Conservation (phyloP, 176 grass and related monocot species). For the Avena insularis region DNA sequence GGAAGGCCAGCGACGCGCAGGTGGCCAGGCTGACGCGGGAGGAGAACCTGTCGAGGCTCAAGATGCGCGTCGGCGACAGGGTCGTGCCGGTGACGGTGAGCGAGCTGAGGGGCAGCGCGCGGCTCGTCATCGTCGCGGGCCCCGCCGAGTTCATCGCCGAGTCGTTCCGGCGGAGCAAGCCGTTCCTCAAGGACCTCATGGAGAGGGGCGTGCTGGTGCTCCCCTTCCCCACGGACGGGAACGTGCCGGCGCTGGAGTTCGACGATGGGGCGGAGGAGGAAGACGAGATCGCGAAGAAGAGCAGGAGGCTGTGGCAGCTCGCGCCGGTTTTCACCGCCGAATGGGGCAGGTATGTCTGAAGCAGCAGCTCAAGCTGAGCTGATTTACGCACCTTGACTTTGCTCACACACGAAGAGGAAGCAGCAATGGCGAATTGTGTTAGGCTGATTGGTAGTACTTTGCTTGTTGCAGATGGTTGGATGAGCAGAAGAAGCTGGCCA, state of each 20-base stretch:
- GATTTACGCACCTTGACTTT: background rate
- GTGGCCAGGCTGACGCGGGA: conserved; percentile 82
- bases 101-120: conserved; percentile 75
- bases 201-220: conserved; percentile 84
- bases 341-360: conserved; percentile 66
- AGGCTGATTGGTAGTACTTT: background rate
- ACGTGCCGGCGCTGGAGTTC: conserved; percentile 49
- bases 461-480: conserved; percentile 69
- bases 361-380: background rate
- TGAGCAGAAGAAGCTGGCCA: conserved; percentile 90
- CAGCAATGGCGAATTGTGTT: background rate
- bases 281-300: conserved; percentile 41
- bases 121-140: conserved; percentile 84
- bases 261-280: conserved; percentile 21
- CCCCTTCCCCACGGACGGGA: conserved; percentile 76
- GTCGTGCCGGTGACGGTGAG: conserved; percentile 54
- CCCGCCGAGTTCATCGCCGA: conserved; percentile 72
- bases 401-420: background rate
- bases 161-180: conserved; percentile 76
- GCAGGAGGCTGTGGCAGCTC: conserved; percentile 86
- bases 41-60: conserved; percentile 81
- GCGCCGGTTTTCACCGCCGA: conserved; percentile 59
- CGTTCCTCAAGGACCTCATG: conserved; percentile 61
- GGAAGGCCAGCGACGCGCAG: conserved; percentile 77
- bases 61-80: conserved; percentile 52